These are phyloP conservation scores for Xylaria sp. DNA, from an alignment of 495 filamentous ascomycete genomes.

Conservation along the genomic window DNA sequence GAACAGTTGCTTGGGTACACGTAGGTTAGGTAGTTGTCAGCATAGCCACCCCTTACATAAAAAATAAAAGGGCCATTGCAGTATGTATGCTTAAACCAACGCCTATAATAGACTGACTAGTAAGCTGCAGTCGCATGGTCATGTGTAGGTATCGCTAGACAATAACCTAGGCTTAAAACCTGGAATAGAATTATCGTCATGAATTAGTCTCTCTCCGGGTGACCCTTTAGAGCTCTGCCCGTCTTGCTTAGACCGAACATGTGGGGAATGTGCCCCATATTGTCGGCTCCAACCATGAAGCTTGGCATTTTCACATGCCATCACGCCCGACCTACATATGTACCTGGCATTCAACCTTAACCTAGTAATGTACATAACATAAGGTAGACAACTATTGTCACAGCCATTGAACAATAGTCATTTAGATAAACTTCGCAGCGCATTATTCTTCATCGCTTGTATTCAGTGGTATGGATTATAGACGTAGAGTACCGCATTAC, in stretches of 20 bases:
- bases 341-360: background rate
- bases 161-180: constrained; percentile 6
- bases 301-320: constrained; percentile 35
- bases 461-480: too few relatives aligned
- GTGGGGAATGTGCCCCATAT: constrained; percentile 10
- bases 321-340: too few relatives aligned
- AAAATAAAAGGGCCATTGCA: background rate
- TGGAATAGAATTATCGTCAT: background rate
- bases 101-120: background rate
- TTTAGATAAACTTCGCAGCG: too few relatives aligned
- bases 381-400: too few relatives aligned
- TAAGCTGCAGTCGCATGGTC: background rate
- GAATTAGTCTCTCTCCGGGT: background rate
- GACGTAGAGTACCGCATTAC: too few relatives aligned
- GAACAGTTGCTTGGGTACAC: too few relatives aligned
- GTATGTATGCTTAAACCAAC: background rate
- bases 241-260: constrained; percentile 13
- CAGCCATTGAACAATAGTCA: too few relatives aligned
- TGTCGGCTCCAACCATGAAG: constrained; percentile 8
- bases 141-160: background rate
- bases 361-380: too few relatives aligned
- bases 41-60: background rate
- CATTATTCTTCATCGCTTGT: too few relatives aligned
- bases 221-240: background rate
- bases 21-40: background rate